phyloP scores from a whole-genome alignment of 2,329 filamentous ascomycete genomes.

The Colletotrichum sp. region DNA sequence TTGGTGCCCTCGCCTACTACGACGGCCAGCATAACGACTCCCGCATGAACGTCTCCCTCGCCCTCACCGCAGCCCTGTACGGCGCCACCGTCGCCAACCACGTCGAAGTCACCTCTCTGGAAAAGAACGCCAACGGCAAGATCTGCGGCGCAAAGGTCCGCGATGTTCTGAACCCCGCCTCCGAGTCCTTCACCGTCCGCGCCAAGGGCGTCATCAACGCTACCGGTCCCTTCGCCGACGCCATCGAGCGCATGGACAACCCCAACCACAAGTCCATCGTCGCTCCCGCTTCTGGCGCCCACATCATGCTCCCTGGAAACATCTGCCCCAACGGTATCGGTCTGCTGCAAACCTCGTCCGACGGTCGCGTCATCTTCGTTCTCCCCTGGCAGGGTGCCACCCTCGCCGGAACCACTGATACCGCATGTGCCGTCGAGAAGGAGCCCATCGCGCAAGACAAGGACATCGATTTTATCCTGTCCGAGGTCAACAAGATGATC shows the following conservation, averaged over 20 bases:
- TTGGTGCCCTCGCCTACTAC: conserved; percentile 85
- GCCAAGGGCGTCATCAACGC: conserved; percentile 86
- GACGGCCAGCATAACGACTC: conserved; percentile 89
- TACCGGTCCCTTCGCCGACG: conserved; percentile 82
- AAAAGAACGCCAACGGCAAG: conserved; percentile 73
- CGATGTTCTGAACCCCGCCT: conserved; percentile 59
- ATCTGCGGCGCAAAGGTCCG: conserved; percentile 67
- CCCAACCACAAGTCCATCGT: conserved; percentile 73
- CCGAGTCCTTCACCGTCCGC: conserved; percentile 72
- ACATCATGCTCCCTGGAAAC: conserved; percentile 81
- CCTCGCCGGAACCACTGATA: conserved; percentile 83
- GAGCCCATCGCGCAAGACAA: conserved; percentile 77
- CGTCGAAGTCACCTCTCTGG: conserved; percentile 76
- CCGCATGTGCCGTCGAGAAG: conserved; percentile 69
- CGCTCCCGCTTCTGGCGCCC: conserved; percentile 81
- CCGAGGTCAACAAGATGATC: conserved; percentile 78
- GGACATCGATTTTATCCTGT: conserved; percentile 83
- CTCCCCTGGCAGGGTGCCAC: conserved; percentile 88
- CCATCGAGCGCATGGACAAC: conserved; percentile 82
- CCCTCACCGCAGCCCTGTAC: conserved; percentile 80
- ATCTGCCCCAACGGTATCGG: conserved; percentile 83
- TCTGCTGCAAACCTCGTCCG: conserved; percentile 80
- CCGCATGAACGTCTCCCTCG: conserved; percentile 84
- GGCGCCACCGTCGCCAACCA: conserved; percentile 83
- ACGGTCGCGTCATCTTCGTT: conserved; percentile 89